Conservation (phyloP, 129 eudicot genomes). For the Saposhnikovia divaricata region DNA sequence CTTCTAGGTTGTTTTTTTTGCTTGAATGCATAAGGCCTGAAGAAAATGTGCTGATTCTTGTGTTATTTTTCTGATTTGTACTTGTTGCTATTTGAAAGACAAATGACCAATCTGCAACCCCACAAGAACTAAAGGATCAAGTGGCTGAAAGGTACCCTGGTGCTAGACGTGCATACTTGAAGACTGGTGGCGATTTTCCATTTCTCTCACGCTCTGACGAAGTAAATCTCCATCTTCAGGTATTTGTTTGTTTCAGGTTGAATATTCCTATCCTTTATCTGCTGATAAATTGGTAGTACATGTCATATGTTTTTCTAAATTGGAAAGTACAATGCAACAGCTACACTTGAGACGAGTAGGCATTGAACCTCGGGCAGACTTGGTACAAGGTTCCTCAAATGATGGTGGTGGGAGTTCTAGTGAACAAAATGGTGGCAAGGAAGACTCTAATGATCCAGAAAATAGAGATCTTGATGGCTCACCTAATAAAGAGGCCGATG, state of each 20-base stretch:
- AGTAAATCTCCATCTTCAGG: conserved; percentile 98
- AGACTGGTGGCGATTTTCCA: conserved; percentile 93
- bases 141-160: conserved; percentile 81
- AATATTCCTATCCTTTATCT: not conserved
- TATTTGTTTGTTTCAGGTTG: conserved; percentile 12
- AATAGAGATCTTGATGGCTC: conserved; percentile 22
- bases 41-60: not conserved
- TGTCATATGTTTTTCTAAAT: not conserved
- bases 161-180: conserved; percentile 81
- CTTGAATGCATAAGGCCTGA: not conserved
- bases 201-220: conserved; percentile 96
- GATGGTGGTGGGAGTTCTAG: conserved; percentile 34
- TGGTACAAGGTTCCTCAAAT: conserved; percentile 53
- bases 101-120: conserved; percentile 75
- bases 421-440: conserved; percentile 11
- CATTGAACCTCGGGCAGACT: conserved; percentile 66
- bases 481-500: conserved; percentile 26
- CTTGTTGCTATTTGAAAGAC: conserved; percentile 48
- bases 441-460: conserved; percentile 22
- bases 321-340: conserved; percentile 28
- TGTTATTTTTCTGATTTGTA: conserved; percentile 7
- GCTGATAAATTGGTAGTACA: not conserved
- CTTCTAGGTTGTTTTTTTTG: not conserved
- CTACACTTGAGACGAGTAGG: conserved; percentile 94
- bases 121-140: conserved; percentile 86